Conservation (phyloP, 2,329 filamentous ascomycete species). For the Colletotrichum incanum region DNA sequence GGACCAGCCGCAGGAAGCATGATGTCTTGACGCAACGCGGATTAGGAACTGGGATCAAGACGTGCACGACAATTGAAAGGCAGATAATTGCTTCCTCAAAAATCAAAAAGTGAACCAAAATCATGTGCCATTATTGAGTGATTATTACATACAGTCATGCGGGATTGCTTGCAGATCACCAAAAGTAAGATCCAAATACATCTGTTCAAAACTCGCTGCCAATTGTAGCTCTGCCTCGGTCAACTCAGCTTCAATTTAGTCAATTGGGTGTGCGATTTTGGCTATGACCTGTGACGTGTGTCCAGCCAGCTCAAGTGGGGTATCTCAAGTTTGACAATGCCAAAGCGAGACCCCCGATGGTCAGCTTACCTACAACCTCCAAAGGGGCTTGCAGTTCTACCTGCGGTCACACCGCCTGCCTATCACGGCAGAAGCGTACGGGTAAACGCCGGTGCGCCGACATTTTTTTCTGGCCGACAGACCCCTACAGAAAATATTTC, state of each 20-base stretch:
- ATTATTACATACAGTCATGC: too few relatives aligned
- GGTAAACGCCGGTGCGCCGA: constrained; percentile 31
- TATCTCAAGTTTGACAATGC: not conserved
- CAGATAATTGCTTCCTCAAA: constrained; percentile 29
- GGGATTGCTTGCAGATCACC: too few relatives aligned
- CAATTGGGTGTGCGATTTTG: not conserved
- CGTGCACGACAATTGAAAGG: constrained; percentile 39
- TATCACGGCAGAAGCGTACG: not conserved
- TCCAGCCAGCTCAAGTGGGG: constrained; percentile 16
- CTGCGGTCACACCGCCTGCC: constrained; percentile 26
- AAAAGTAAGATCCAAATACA: too few relatives aligned
- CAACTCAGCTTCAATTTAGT: not conserved
- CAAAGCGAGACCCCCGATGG: too few relatives aligned
- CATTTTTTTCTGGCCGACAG: constrained; percentile 33
- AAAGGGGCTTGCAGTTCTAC: not conserved
- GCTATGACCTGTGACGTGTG: constrained; percentile 21
- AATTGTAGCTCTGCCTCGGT: not conserved
- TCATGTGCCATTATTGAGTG: too few relatives aligned
- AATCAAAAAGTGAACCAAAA: constrained; percentile 41
- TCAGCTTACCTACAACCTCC: too few relatives aligned
- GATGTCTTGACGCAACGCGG: constrained; percentile 38
- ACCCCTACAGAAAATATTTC: constrained; percentile 45
- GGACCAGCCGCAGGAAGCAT: constrained; percentile 32
- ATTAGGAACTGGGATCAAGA: constrained; percentile 39
- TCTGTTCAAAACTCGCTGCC: too few relatives aligned